These are phyloP conservation scores for Monoraphidium neglectum DNA, from an alignment of 139 green algal species.

Conservation along the genomic window DNA sequence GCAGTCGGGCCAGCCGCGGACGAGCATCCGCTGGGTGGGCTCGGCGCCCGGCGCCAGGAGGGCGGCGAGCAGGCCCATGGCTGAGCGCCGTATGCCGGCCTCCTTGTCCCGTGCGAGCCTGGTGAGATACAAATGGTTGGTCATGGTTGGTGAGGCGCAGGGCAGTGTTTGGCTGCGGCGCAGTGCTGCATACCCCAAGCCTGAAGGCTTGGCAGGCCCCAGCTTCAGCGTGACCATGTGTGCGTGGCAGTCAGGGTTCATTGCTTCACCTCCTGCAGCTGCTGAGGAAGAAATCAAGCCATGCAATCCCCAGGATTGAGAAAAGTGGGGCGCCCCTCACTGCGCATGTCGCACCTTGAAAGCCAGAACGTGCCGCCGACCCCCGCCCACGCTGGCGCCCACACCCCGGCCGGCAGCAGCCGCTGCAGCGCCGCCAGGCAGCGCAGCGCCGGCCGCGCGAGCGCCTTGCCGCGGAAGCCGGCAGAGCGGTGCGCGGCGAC, in stretches of 20 bases:
- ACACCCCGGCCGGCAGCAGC: conserved; percentile 32
- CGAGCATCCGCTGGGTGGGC: conserved; percentile 5
- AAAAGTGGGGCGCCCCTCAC: neutral
- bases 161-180: too few species aligned
- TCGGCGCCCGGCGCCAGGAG: neutral
- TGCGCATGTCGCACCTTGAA: conserved; percentile 3
- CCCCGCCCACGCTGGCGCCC: conserved; percentile 35
- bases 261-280: too few species aligned
- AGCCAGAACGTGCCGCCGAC: conserved; percentile 27
- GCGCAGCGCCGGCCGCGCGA: conserved; percentile 28
- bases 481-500: conserved; percentile 5
- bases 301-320: neutral
- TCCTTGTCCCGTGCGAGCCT: conserved; percentile 23
- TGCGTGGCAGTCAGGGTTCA: too few species aligned
- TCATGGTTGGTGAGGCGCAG: too few species aligned
- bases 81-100: conserved; percentile 7
- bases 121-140: neutral
- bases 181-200: too few species aligned
- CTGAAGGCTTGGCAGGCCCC: too few species aligned
- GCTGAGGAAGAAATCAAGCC: neutral
- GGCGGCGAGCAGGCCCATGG: neutral
- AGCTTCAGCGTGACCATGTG: too few species aligned
- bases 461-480: conserved; percentile 49
- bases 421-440: conserved; percentile 32
- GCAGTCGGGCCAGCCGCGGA: conserved; percentile 47